phyloP scores from a whole-genome alignment of 2,329 filamentous ascomycete species.

The Fusarium armeniacum region DNA sequence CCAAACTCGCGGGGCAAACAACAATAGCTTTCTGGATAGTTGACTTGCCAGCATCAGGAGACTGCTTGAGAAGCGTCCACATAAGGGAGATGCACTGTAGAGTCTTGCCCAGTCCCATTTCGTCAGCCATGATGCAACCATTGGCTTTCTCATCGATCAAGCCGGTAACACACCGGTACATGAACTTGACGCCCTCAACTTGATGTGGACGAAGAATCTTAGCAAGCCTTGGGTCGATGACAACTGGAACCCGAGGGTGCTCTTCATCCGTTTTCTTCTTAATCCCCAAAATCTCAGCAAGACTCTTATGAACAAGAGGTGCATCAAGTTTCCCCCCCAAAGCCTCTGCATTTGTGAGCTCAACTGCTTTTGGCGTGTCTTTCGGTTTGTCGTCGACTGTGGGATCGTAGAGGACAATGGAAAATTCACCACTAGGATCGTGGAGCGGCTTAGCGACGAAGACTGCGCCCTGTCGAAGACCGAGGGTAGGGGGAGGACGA shows the following conservation, averaged over 20 bases:
- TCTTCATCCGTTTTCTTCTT: constrained; percentile 88
- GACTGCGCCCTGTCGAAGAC: constrained; percentile 84
- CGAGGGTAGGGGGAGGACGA: constrained; percentile 87
- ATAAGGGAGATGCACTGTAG: constrained; percentile 96
- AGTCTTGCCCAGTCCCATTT: constrained; percentile 98
- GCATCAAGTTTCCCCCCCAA: constrained; percentile 72
- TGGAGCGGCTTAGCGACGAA: constrained; percentile 93
- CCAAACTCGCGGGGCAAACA: constrained; percentile 94
- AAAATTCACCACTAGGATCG: constrained; percentile 94
- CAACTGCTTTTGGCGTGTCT: constrained; percentile 53
- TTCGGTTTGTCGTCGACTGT: constrained; percentile 88
- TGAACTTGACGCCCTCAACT: constrained; percentile 96
- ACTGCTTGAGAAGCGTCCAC: constrained; percentile 97
- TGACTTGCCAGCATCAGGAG: constrained; percentile 90
- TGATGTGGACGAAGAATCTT: constrained; percentile 97
- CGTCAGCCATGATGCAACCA: constrained; percentile 99
- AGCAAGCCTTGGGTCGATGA: constrained; percentile 90
- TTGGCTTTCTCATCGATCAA: constrained; percentile 93
- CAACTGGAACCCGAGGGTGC: constrained; percentile 91
- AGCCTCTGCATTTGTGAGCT: constrained; percentile 49
- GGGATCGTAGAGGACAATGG: constrained; percentile 95
- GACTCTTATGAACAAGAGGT: constrained; percentile 91
- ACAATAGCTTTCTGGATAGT: constrained; percentile 98
- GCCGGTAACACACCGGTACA: constrained; percentile 95
- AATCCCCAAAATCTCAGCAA: constrained; percentile 94